Percentiles rank a stretch among this genome's conserved stretches.
These are phyloP conservation scores for Bombardia bombarda DNA, from an alignment of 495 filamentous ascomycete species.

Conservation along the genomic window DNA sequence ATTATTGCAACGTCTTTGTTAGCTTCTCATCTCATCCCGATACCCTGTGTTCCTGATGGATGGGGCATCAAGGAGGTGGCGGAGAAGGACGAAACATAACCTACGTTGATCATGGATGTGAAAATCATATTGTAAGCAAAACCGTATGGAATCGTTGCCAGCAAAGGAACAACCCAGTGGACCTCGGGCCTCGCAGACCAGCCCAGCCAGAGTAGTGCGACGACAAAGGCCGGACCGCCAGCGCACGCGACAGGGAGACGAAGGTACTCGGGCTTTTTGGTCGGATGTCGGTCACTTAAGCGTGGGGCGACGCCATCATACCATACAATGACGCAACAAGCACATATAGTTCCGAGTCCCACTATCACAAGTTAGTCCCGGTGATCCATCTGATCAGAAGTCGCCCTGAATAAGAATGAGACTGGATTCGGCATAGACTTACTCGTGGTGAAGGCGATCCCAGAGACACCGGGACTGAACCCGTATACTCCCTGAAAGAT, in stretches of 20 bases:
- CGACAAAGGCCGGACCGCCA: constrained; percentile 49
- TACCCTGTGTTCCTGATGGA: too few species aligned
- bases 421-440: background rate
- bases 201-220: constrained; percentile 60
- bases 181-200: constrained; percentile 49
- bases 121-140: constrained; percentile 59
- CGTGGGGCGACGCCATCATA: constrained; percentile 19
- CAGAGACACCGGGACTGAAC: constrained; percentile 27
- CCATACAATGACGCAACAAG: constrained; percentile 41
- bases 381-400: background rate
- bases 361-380: constrained; percentile 13
- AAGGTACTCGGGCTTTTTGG: constrained; percentile 41
- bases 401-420: background rate
- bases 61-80: background rate
- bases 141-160: constrained; percentile 55
- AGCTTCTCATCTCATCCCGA: background rate
- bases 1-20: background rate
- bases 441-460: constrained; percentile 22
- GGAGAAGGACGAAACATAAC: background rate
- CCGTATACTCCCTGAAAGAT: constrained; percentile 44
- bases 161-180: constrained; percentile 54
- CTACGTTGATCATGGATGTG: constrained; percentile 51
- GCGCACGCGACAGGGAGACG: constrained; percentile 58
- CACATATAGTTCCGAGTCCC: constrained; percentile 38
- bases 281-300: constrained; percentile 10